Evolutionary conservation across 2,329 filamentous ascomycete species (phyloP).

Genomic region (Venturia effusa): DNA sequence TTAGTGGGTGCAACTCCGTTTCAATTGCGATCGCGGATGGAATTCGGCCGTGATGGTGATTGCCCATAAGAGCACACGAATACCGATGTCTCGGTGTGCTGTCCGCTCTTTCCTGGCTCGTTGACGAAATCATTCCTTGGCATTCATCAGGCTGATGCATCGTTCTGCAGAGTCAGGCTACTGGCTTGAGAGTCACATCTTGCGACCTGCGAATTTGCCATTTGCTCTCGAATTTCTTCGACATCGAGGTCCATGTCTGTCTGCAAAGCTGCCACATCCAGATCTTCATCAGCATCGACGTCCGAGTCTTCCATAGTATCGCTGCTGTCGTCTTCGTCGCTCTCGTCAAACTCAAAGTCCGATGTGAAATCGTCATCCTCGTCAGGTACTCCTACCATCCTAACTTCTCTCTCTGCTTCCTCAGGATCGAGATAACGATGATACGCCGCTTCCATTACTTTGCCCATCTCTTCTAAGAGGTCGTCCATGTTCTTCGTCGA

Average conservation of each 20-base stretch:
- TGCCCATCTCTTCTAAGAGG: background rate
- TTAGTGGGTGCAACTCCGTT: background rate
- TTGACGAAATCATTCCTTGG: background rate
- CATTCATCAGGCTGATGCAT: background rate
- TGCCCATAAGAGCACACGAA: background rate
- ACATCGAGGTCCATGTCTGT: background rate
- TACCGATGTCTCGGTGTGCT: background rate
- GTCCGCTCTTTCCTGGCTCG: background rate
- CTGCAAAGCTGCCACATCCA: background rate
- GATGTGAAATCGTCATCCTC: background rate
- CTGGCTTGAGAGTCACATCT: background rate
- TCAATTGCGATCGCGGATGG: background rate
- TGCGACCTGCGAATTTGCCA: background rate
- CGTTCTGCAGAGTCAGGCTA: background rate
- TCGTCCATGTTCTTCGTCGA: background rate
- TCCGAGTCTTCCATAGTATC: background rate
- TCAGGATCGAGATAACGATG: background rate
- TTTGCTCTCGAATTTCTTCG: background rate
- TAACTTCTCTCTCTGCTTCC: background rate
- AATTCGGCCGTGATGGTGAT: conserved; percentile 2
- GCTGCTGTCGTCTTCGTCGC: background rate
- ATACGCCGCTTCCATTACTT: background rate
- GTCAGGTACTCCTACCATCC: background rate
- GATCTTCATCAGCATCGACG: background rate
- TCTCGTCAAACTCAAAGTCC: background rate